Evolutionary conservation across 805 yeast species (phyloP), one percentile per base, ranked within the genome.

Genomic region (Pichia exigua): DNA sequence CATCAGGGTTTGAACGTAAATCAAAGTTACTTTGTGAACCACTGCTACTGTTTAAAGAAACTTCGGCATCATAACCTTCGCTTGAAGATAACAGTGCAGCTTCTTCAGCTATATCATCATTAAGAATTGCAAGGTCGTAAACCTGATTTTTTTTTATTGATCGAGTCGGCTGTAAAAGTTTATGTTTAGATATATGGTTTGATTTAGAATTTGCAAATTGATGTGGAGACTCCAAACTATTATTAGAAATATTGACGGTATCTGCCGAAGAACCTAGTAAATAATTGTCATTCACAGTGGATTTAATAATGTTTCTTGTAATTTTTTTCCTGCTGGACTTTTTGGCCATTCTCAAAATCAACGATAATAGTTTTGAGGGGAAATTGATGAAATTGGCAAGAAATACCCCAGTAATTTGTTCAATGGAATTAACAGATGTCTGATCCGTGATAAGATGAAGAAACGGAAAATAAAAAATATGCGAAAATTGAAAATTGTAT

Each of bases 71-170:
- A 68, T 74, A 18, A 15, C 52, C 54, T 27, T 53, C 55, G 45
- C 52, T 50, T 30, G 54, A 48, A 3, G 54, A 50, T 13, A 68
- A 66, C 8, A 68, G 65, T 42, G 73, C 61, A 1, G 75, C 64
- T 4, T 77, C 76, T 42, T 72, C 77, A 46, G 72, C 70, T 3
- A 68, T 61, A 48, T 72, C 71, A 35, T 58, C 64, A 22, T 47
- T 46, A 3, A 53, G 28, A 35, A 49, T 22, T 10, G 59, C 54
- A 35, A 47, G 49, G 18, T 38, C 40, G 35, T 54, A 48, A 12
- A 50, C 55, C 17, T 48, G 47, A 3, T 26, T 27, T 22, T 20
- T 47, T 22, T 24, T n/a, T 12, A 43, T 27, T 30, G 13, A 5
- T 30, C 13, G 35, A 9, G 35, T 15, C n/a, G 35, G 35, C 0